These are phyloP conservation scores for Ammopiptanthus mongolicus DNA, from an alignment of 306 rosid species.

Conservation along the genomic window DNA sequence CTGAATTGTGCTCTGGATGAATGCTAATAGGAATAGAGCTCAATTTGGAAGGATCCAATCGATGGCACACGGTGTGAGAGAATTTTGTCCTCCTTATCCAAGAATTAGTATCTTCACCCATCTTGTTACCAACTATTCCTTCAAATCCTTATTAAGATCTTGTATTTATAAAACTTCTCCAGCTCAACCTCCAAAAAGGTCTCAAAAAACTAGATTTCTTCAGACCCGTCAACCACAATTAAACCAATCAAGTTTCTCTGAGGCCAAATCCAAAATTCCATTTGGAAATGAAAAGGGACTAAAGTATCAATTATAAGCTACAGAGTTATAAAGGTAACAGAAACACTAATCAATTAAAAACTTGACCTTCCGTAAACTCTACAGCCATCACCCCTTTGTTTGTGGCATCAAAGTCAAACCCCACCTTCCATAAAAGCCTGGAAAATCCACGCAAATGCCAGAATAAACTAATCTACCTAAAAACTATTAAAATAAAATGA, in stretches of 20 bases:
- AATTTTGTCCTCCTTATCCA: conserved; percentile 86
- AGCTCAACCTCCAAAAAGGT: conserved; percentile 28
- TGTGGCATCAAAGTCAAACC: conserved; percentile 50
- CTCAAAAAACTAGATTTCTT: conserved; percentile 26
- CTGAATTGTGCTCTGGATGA: conserved; percentile 23
- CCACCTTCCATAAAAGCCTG: conserved; percentile 72
- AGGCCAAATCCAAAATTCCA: conserved; percentile 30
- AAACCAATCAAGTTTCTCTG: conserved; percentile 22
- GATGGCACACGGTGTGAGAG: conserved; percentile 82
- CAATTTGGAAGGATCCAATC: conserved; percentile 63
- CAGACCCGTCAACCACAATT: conserved; percentile 38
- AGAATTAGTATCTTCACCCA: conserved; percentile 67
- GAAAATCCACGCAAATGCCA: conserved; percentile 39
- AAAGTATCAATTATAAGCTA: conserved; percentile 31
- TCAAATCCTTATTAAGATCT: conserved; percentile 12
- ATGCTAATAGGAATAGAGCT: conserved; percentile 27
- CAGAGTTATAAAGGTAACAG: conserved; percentile 9
- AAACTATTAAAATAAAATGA: not conserved
- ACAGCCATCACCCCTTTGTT: conserved; percentile 16
- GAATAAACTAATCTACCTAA: conserved; percentile 27
- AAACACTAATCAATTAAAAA: conserved; percentile 16
- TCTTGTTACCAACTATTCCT: conserved; percentile 23
- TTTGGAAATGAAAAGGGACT: conserved; percentile 25
- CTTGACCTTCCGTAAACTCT: conserved; percentile 31
- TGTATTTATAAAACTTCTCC: conserved; percentile 23